Evolutionary conservation across 306 rosid species (phyloP).

Genomic region (Fragaria ananassa): DNA sequence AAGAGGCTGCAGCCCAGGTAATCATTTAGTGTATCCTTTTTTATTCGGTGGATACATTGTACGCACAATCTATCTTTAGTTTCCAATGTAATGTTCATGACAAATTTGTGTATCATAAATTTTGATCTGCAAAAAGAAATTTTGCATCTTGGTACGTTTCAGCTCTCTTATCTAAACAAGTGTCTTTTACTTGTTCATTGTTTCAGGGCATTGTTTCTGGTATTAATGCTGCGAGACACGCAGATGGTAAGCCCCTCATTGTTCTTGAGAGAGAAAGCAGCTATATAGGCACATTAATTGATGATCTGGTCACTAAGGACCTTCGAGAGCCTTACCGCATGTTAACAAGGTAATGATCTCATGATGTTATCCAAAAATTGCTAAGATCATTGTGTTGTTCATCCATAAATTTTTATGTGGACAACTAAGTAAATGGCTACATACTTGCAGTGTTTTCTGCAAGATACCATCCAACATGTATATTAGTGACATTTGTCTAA

Average conservation of each 20-base stretch:
- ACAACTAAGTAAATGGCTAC: background rate
- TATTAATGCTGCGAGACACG: constrained; percentile 86
- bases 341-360: constrained; percentile 49
- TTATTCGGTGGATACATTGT: constrained; percentile 14
- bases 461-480: background rate
- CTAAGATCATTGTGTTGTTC: background rate
- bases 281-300: constrained; percentile 81
- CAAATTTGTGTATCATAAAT: background rate
- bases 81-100: background rate
- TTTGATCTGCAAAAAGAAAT: background rate
- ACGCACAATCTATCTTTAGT: background rate
- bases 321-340: constrained; percentile 67
- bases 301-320: constrained; percentile 65
- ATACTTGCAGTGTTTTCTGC: background rate
- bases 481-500: background rate
- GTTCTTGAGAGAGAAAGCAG: constrained; percentile 98
- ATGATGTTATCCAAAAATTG: background rate
- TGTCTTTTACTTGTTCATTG: constrained; percentile 9
- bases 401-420: background rate
- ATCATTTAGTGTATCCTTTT: constrained; percentile 16
- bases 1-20: constrained; percentile 99
- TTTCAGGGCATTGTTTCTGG: constrained; percentile 87
- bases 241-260: constrained; percentile 75
- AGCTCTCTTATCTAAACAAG: constrained; percentile 16
- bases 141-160: constrained; percentile 12